A percentile compares a stretch with the other conserved stretches of the same genome.
Conservation (phyloP, 108 stramenopile species). For the Stephanodiscus minutulus region DNA sequence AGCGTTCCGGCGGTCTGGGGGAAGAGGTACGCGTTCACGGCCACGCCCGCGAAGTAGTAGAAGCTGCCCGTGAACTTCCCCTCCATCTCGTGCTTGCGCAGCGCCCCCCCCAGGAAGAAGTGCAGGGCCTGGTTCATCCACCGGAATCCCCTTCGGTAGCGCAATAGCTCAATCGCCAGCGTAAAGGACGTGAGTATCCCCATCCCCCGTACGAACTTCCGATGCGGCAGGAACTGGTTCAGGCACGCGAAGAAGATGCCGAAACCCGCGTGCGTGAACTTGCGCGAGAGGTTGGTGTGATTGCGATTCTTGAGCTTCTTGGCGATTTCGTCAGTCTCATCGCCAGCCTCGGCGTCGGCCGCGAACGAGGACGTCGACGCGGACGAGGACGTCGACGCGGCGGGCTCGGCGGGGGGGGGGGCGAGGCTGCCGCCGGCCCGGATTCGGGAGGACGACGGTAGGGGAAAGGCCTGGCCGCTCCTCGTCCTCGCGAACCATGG, state of each 20-base stretch:
- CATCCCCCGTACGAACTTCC: constrained; percentile 67
- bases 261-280: constrained; percentile 71
- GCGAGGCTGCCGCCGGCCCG: background rate
- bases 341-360: background rate
- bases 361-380: background rate
- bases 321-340: constrained; percentile 15
- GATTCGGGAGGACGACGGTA: background rate
- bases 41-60: constrained; percentile 85
- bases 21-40: constrained; percentile 61
- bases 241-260: constrained; percentile 78
- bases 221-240: constrained; percentile 73
- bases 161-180: constrained; percentile 66
- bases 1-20: constrained; percentile 68
- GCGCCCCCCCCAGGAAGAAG: constrained; percentile 56
- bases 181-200: constrained; percentile 42
- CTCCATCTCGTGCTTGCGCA: constrained; percentile 89
- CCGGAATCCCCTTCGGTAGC: constrained; percentile 75
- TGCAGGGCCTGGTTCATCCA: constrained; percentile 81
- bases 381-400: background rate
- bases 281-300: constrained; percentile 69
- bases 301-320: constrained; percentile 69
- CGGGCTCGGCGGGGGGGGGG: background rate
- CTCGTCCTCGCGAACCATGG: background rate
- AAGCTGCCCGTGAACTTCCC: constrained; percentile 86
- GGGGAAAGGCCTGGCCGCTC: background rate